Percentiles rank a stretch among this genome's conserved stretches.
phyloP scores from a whole-genome alignment of 768 basidiomycete genomes.

The Boletus reticuloceps region DNA sequence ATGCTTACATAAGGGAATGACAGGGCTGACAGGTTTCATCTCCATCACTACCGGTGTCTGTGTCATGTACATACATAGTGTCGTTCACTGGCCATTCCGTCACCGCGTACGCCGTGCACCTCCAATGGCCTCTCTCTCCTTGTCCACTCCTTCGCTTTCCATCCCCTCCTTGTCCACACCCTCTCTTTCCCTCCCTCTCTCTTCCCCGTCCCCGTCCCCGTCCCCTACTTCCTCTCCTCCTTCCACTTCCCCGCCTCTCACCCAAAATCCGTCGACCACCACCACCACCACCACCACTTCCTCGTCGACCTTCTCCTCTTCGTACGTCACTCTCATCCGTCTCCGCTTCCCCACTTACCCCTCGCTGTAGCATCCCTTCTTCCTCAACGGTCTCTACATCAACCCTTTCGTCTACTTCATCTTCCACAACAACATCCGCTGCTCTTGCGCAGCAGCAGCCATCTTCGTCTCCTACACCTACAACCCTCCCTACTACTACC shows the following conservation, averaged over 20 bases:
- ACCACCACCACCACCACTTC: neutral
- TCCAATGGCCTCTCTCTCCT: neutral
- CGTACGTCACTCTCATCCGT: constrained; percentile 7
- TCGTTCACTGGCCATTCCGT: too few species aligned
- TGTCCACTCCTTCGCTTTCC: neutral
- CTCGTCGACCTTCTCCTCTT: neutral
- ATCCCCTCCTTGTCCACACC: neutral
- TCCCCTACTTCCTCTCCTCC: neutral
- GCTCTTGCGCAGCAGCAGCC: neutral
- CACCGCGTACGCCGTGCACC: too few species aligned
- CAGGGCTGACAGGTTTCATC: neutral
- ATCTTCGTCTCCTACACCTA: neutral
- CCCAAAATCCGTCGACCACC: neutral
- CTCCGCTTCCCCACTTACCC: neutral
- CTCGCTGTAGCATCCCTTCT: neutral
- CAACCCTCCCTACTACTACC: neutral
- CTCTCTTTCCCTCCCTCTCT: neutral
- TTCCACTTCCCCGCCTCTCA: neutral
- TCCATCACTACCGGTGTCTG: neutral
- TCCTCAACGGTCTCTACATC: neutral
- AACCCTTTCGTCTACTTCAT: neutral
- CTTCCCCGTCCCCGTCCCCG: too few species aligned
- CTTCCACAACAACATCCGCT: neutral
- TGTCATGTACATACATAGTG: too few species aligned
- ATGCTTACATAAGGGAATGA: neutral